Evolutionary conservation across 2,329 filamentous ascomycete genomes (phyloP).

Genomic region (Paradendryphiella salina): DNA sequence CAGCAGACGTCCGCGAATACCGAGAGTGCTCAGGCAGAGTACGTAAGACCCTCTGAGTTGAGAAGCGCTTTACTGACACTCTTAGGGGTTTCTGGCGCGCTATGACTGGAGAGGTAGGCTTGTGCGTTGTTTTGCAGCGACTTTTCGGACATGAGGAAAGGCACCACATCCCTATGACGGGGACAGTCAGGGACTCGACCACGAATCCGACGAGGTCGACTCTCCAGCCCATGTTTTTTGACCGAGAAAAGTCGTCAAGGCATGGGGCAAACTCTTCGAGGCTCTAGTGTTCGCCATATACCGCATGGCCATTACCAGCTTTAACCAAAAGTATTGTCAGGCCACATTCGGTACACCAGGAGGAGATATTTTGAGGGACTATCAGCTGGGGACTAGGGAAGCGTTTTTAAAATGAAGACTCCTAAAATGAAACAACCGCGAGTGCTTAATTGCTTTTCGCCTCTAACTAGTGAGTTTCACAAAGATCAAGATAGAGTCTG

Average conservation of each 20-base stretch:
- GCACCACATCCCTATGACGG: conserved; percentile 2
- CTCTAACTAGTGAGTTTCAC: conserved; percentile 56
- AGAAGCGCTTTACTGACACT: conserved; percentile 3
- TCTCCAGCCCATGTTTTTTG: conserved; percentile 16
- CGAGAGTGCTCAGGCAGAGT: conserved; percentile 6
- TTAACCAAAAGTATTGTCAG: conserved; percentile 60
- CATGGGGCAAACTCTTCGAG: conserved; percentile 55
- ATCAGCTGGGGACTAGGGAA: conserved; percentile 65
- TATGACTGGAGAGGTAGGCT: conserved; percentile 24
- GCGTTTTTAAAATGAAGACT: conserved; percentile 61
- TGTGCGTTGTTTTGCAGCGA: not conserved
- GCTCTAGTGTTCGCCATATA: conserved; percentile 52
- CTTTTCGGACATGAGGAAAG: not conserved
- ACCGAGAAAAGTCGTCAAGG: conserved; percentile 45
- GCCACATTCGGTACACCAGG: conserved; percentile 57
- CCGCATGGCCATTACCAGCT: conserved; percentile 49
- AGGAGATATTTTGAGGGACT: conserved; percentile 58
- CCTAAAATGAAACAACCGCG: conserved; percentile 59
- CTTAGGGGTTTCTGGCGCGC: conserved; percentile 30
- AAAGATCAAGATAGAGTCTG: not conserved
- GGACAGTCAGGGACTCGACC: not conserved
- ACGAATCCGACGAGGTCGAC: conserved; percentile 9
- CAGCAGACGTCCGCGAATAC: not conserved
- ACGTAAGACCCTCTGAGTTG: not conserved
- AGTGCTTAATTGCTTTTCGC: conserved; percentile 57